phyloP scores from a whole-genome alignment of 2,329 filamentous ascomycete genomes.

The Ophiostoma sp. region DNA sequence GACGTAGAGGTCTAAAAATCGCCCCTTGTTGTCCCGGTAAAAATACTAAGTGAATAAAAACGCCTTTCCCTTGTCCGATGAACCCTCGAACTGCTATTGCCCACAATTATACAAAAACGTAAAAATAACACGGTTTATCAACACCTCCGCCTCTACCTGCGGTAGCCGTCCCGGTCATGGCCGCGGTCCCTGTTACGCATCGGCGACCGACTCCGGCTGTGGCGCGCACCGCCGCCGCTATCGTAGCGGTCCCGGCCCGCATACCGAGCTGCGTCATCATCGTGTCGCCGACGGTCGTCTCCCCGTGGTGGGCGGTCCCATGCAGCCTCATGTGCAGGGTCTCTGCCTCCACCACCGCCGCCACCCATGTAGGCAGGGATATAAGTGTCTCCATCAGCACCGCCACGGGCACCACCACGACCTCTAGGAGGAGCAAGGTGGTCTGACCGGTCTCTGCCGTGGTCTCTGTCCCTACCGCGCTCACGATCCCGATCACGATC shows the following conservation, averaged over 20 bases:
- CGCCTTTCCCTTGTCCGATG: neutral
- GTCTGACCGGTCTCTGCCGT: neutral
- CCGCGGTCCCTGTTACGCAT: slow-evolving; percentile 42
- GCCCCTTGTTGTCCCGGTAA: neutral
- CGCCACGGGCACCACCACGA: slow-evolving; percentile 29
- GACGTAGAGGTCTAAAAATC: neutral
- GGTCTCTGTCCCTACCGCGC: slow-evolving; percentile 27
- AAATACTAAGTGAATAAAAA: neutral
- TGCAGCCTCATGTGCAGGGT: neutral
- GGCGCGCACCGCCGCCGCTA: slow-evolving; percentile 38
- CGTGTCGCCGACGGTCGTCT: slow-evolving; percentile 44
- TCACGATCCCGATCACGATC: neutral
- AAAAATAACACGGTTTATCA: neutral
- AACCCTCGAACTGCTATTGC: neutral
- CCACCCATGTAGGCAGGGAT: slow-evolving; percentile 50
- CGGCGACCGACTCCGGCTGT: slow-evolving; percentile 50
- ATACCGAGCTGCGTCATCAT: slow-evolving; percentile 40
- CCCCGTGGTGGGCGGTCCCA: slow-evolving; percentile 34
- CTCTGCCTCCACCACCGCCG: slow-evolving; percentile 21
- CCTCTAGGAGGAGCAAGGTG: slow-evolving; percentile 27
- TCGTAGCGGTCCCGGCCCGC: slow-evolving; percentile 33
- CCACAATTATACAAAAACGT: neutral
- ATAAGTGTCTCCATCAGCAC: slow-evolving; percentile 47
- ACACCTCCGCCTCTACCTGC: slow-evolving; percentile 42
- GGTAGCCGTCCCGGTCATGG: slow-evolving; percentile 52